A percentile compares a stretch with the other conserved stretches of the same genome.
phyloP scores from a whole-genome alignment of 441 rosid genomes.

The Theobroma grandiflorum region DNA sequence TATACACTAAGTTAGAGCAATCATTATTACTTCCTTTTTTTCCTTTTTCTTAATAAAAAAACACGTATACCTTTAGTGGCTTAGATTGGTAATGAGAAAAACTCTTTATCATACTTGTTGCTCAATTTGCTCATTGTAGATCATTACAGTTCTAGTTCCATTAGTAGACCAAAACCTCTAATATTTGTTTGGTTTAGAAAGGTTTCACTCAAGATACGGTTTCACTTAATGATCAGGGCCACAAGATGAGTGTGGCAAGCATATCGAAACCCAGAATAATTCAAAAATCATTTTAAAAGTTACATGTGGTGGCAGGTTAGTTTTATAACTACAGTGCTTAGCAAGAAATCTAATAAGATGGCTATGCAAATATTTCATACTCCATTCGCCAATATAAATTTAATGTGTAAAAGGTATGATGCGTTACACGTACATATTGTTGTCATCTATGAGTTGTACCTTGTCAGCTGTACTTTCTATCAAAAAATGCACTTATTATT shows the following conservation, averaged over 20 bases:
- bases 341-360: neutral
- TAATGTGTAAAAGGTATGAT: neutral
- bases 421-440: neutral
- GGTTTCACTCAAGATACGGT: neutral
- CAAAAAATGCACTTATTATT: neutral
- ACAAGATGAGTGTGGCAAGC: neutral
- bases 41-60: neutral
- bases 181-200: neutral
- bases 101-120: neutral
- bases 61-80: neutral
- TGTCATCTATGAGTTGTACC: neutral
- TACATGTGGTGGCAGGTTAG: neutral
- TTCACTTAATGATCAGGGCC: neutral
- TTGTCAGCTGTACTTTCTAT: neutral
- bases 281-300: neutral
- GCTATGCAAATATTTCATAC: constrained; percentile 1
- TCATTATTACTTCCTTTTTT: constrained; percentile 4
- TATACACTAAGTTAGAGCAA: constrained; percentile 8
- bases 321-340: neutral
- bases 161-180: neutral
- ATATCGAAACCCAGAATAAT: neutral
- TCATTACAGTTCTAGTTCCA: neutral
- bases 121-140: neutral
- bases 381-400: neutral
- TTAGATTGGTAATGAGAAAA: neutral